Evolutionary conservation across 2,329 filamentous ascomycete species (phyloP).

Genomic region (Exophiala bonariae): DNA sequence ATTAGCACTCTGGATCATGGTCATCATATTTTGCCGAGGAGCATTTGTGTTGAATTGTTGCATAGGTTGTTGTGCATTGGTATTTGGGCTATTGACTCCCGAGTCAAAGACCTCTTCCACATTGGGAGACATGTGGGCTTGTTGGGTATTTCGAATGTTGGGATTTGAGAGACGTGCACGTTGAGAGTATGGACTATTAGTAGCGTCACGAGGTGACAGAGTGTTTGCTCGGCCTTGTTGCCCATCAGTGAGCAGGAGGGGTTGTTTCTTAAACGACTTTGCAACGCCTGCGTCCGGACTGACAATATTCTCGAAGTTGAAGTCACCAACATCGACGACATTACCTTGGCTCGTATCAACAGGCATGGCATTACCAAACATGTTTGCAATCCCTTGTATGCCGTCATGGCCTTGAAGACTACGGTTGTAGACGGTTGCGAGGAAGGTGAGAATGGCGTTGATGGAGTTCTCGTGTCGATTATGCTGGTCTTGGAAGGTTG

Average conservation of each 20-base stretch:
- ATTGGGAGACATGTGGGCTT: conserved; percentile 31
- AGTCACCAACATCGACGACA: conserved; percentile 64
- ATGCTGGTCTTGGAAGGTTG: conserved; percentile 86
- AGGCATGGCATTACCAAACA: conserved; percentile 72
- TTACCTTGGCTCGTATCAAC: conserved; percentile 57
- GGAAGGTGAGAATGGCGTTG: conserved; percentile 95
- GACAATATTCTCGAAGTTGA: conserved; percentile 35
- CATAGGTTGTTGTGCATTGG: conserved; percentile 11
- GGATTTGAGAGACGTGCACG: conserved; percentile 6
- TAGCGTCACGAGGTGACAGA: conserved; percentile 34
- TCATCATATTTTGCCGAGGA: conserved; percentile 49
- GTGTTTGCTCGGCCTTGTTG: conserved; percentile 35
- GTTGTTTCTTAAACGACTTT: conserved; percentile 47
- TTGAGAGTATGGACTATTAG: conserved; percentile 27
- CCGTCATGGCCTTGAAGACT: conserved; percentile 83
- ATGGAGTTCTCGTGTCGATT: conserved; percentile 98
- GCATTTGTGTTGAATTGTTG: conserved; percentile 9
- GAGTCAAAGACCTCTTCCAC: conserved; percentile 47
- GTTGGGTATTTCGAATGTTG: conserved; percentile 1
- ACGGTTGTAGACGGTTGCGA: conserved; percentile 94
- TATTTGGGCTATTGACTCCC: conserved; percentile 23
- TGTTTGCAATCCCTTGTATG: conserved; percentile 63
- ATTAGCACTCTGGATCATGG: conserved; percentile 48
- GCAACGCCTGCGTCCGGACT: conserved; percentile 34
- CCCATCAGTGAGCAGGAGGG: conserved; percentile 48